Base-by-base conservation (phyloP, 1,139 yeast species). In the Protomyces arabidopsidicola region DNA sequence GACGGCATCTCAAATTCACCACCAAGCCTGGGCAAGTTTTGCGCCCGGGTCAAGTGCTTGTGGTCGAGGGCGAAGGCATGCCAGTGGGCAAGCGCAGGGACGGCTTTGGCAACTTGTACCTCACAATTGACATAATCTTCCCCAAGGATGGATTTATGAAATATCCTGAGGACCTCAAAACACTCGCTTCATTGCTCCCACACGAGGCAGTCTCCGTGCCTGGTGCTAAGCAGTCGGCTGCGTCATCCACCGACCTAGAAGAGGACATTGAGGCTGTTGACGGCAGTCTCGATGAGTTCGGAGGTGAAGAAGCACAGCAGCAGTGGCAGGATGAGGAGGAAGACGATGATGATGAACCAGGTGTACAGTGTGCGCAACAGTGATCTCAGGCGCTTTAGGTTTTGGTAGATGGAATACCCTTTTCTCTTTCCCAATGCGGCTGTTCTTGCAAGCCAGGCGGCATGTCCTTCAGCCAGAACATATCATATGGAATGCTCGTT, bases 31-130 rank as follows among this genome's bases (percentile, higher is more conserved):
- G 81, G 9, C 87, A 87, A 73, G 96, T 93, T 3, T 72, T 90
- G 9, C 81, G 86, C 68, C 98, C 98, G 0, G 87, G 88, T 16
- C 88, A 88, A 67, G 81, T 78, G 66, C 75, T 93, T 45, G 81
- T 85, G 68, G 78, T 93, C 20, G 75, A 79, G 48, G 83, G 84
- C 53, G 97, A 91, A 74, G 98, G 98, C 1, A 89, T 95, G 95
- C 97, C 97, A 0, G 71, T 82, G 12, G 65, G 58, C n/a, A 77
- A 77, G 65, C 75, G 75, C 24, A 69, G 76, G 10, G 76, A 73
- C 55, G 71, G 75, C 20, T 79, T 80, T 58, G 98, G 98, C 31
- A 90, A 90, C 73, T 75, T 93, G 70, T 91, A 85, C 70, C 78
- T 93, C 22, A 82, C 81, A 65, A 74, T 90, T 27, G 84, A 84